These are phyloP conservation scores for Penicillium sp. DNA, from an alignment of 2,329 filamentous ascomycete species.

Conservation along the genomic window DNA sequence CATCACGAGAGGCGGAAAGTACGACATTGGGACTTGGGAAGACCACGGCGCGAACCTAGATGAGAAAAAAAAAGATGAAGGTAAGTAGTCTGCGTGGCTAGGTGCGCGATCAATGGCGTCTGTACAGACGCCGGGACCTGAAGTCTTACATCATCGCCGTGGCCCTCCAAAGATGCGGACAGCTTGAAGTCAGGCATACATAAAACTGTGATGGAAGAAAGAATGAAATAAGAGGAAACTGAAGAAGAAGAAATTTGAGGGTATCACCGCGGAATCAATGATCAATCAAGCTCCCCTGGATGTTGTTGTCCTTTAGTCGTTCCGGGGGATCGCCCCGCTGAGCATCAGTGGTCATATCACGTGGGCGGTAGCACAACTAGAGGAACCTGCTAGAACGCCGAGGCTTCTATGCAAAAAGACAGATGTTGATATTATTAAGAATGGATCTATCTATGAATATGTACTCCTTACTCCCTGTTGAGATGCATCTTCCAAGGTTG, in stretches of 20 bases:
- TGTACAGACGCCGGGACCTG: slow-evolving; percentile 13
- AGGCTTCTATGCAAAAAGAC: neutral
- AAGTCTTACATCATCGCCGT: slow-evolving; percentile 82
- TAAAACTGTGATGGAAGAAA: slow-evolving; percentile 18
- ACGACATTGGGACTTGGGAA: slow-evolving; percentile 72
- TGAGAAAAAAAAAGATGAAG: slow-evolving; percentile 54
- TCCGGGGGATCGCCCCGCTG: slow-evolving; percentile 25
- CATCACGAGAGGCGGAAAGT: slow-evolving; percentile 86
- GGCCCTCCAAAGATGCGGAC: slow-evolving; percentile 82
- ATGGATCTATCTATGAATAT: neutral
- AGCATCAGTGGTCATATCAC: slow-evolving; percentile 28
- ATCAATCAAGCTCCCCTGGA: slow-evolving; percentile 14
- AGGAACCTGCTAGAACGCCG: slow-evolving; percentile 28
- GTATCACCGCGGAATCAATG: slow-evolving; percentile 10
- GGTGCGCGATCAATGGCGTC: slow-evolving; percentile 16
- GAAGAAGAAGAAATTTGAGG: slow-evolving; percentile 1
- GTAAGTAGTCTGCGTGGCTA: slow-evolving; percentile 48
- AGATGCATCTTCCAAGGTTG: no score
- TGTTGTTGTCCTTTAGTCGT: slow-evolving; percentile 28
- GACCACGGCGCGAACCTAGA: slow-evolving; percentile 78
- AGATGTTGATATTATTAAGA: neutral
- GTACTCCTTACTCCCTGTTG: no score
- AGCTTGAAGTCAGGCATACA: slow-evolving; percentile 85
- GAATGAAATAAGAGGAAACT: neutral
- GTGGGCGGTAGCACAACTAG: slow-evolving; percentile 31